Conservation (phyloP, 2,329 filamentous ascomycete species). For the Zalaria obscura region DNA sequence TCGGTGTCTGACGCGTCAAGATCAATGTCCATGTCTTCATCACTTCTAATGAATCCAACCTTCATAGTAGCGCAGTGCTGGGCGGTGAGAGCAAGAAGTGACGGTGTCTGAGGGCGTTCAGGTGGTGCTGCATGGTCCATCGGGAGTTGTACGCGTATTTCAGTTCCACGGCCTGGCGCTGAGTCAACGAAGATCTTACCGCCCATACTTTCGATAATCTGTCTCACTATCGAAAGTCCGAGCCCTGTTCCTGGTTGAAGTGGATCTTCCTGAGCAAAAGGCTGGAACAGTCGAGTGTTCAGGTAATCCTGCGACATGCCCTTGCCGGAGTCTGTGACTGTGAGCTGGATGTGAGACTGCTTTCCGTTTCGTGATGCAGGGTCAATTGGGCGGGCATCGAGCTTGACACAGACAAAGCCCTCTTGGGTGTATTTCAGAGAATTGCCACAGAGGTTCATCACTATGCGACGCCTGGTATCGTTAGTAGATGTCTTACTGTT, state of each 20-base stretch:
- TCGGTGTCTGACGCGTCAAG: background rate
- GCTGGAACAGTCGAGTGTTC: constrained; percentile 14
- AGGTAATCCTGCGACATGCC: constrained; percentile 20
- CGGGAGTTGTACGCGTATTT: constrained; percentile 35
- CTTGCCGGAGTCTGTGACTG: constrained; percentile 16
- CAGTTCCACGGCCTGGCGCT: constrained; percentile 39
- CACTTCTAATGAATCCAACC: too few relatives aligned
- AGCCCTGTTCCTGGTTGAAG: constrained; percentile 19
- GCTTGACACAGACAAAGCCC: constrained; percentile 24
- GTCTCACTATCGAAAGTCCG: constrained; percentile 19
- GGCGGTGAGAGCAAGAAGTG: background rate
- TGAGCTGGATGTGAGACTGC: constrained; percentile 4
- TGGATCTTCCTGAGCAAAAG: constrained; percentile 19
- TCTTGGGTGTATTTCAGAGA: constrained; percentile 31
- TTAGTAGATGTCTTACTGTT: too few relatives aligned
- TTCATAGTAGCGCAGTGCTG: too few relatives aligned
- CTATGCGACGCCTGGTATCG: constrained; percentile 16
- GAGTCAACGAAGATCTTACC: constrained; percentile 32
- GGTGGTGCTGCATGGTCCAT: constrained; percentile 18
- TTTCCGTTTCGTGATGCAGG: background rate
- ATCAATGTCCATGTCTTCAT: too few relatives aligned
- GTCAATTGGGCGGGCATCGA: constrained; percentile 5
- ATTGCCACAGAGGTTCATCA: constrained; percentile 36
- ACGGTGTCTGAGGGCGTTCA: background rate
- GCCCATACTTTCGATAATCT: constrained; percentile 13